Evolutionary conservation across 805 yeast species (phyloP), one percentile per base, ranked within the genome.

Genomic region (Wickerhamiella dianesei): DNA sequence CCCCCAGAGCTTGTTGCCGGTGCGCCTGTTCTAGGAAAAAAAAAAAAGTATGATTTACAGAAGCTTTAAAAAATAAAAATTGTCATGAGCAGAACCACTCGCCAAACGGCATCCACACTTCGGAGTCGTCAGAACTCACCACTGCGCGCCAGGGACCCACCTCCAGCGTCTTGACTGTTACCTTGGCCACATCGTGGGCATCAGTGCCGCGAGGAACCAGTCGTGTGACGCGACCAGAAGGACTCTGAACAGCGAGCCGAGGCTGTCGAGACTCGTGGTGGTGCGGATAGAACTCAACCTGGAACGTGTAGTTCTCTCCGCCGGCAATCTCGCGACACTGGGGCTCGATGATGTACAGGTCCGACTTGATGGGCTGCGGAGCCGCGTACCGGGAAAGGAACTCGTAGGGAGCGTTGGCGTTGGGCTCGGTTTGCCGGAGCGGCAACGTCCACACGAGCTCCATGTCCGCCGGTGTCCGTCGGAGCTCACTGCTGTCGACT

Each of bases 101-200:
- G 13, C 94, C 87, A 64, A 84, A 86, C 2, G 83, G 85, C 56
- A 86, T 81, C 85, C 95, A 84, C 46, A 86, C 79, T 46, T 72
- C 72, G 3, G 83, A 84, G 37, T 79, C 75, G 52, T 85, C 89
- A 8, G 85, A 80, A 37, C 82, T 75, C 0, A 85, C 85, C 42
- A 88, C 72, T 1, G 86, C 89, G 48, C 88, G 73, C 85, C 95
- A 92, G 16, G 72, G 61, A 2, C 98, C 98, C 1, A 65, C 61
- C 59, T 88, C 96, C 50, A 72, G 73, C 48, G 85, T 69, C 48
- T 74, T 73, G 20, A 82, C 66, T 39, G 72, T 68, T n/a, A 74
- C 60, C 50, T 74, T 80, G 77, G 80, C 84, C 0, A 71, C 60
- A 1, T 63, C 65, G 41, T 43, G 45, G 8, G 55, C 56, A 16